Base-by-base conservation (phyloP, 176 grass and related monocot species). In the Saccharum officinarum region DNA sequence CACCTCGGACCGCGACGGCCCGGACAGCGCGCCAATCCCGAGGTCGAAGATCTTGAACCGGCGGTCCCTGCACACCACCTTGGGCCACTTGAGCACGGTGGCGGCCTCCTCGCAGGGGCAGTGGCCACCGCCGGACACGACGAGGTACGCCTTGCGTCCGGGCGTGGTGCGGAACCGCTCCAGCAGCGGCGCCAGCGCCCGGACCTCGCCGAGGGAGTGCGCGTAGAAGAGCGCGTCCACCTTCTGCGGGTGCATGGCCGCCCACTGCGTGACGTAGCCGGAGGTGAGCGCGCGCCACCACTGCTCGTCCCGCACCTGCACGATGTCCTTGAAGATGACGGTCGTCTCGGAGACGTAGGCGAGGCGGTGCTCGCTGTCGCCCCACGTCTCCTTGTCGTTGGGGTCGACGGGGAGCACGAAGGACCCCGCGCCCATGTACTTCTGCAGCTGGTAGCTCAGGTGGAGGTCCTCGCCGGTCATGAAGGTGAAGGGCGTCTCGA, bases 401-500 rank as follows among this genome's bases (percentile, higher is more conserved):
- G 92, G 60, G 80, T 99, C 90, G 6, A 99, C 97, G 11, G 97
- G 97, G 31, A 99, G 82, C 78, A 99, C 92, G 83, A 92, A 99
- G 8, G 97, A 99, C 0, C 93, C 93, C 0, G 92, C 91, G 12
- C 90, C 94, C 81, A 94, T 98, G 89, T 98, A 99, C 84, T 99
- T 99, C 67, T 99, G 97, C 54, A 99, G 86, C 85, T 96, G 93
- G 86, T 99, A 96, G 67, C 97, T 99, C 8, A 99, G 92, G 74
- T 99, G 93, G 7, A 99, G 94, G 80, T 99, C 97, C 88, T 99
- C 97, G 31, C 97, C 97, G 2, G 97, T 99, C 92, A 94, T 89
- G 83, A 96, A 96, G 67, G 97, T 99, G 80, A 91, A 96, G 1
- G 97, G 97, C 30, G 81, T 91, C 78, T 99, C 90, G 31, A 99